phyloP scores from a whole-genome alignment of 1,284 basidiomycete species.

The Fomitopsis schrenkii region DNA sequence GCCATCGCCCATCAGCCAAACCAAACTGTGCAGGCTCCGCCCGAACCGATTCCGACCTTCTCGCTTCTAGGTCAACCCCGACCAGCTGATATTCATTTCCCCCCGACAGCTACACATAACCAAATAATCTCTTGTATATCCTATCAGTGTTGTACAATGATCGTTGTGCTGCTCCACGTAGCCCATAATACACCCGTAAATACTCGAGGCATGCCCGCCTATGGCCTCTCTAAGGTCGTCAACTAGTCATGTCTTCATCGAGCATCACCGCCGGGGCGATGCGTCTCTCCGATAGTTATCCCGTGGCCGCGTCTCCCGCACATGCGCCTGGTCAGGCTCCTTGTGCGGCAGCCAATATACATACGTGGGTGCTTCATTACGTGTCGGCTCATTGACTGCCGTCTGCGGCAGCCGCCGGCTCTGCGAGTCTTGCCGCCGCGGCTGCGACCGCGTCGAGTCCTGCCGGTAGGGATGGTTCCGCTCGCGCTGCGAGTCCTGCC shows the following conservation, averaged over 20 bases:
- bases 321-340: slow-evolving; percentile 31
- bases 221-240: slow-evolving; percentile 13
- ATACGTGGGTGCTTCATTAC: slow-evolving; percentile 31
- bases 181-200: slow-evolving; percentile 9
- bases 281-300: slow-evolving; percentile 39
- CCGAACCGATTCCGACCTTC: not conserved
- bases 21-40: not conserved
- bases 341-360: slow-evolving; percentile 33
- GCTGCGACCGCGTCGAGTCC: slow-evolving; percentile 1
- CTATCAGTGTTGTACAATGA: slow-evolving; percentile 6
- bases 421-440: slow-evolving; percentile 1
- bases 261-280: slow-evolving; percentile 43
- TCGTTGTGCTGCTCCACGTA: slow-evolving; percentile 6
- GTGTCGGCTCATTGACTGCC: slow-evolving; percentile 19
- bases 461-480: not conserved
- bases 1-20: not conserved
- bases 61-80: not conserved
- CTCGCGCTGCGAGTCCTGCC: slow-evolving; percentile 9
- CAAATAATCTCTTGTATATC: not conserved
- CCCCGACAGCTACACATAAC: not conserved
- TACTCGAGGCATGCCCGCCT: slow-evolving; percentile 8
- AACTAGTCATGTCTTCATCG: slow-evolving; percentile 10
- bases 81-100: not conserved
- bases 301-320: slow-evolving; percentile 20
- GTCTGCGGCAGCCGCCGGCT: slow-evolving; percentile 10